Percentiles rank a stretch among this genome's conserved stretches.
phyloP scores from a whole-genome alignment of 2,329 filamentous ascomycete genomes.

The Clarireedia paspali region DNA sequence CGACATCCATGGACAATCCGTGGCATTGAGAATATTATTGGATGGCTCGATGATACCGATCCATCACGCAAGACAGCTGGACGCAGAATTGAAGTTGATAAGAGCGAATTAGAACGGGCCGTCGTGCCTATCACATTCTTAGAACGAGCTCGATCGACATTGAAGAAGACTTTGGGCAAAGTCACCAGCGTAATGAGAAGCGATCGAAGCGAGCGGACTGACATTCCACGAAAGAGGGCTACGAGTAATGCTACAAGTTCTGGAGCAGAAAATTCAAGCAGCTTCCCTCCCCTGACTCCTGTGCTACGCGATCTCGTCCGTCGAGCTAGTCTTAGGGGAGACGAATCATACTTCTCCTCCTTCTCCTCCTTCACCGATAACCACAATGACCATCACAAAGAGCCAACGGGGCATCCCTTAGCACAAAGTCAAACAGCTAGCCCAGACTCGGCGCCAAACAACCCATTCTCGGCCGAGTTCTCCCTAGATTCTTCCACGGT shows the following conservation, averaged over 20 bases:
- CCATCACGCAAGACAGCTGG: constrained; percentile 70
- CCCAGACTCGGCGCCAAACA: constrained; percentile 39
- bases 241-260: constrained; percentile 59
- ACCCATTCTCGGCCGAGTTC: constrained; percentile 25
- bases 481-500: constrained; percentile 35
- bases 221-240: constrained; percentile 40
- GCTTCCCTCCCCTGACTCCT: constrained; percentile 32
- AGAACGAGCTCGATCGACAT: constrained; percentile 72
- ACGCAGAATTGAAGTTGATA: constrained; percentile 85
- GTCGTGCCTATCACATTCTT: constrained; percentile 85
- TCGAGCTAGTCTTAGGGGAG: constrained; percentile 49
- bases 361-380: constrained; percentile 30
- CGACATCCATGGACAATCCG: constrained; percentile 85
- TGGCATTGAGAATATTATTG: constrained; percentile 63
- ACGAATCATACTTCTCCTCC: constrained; percentile 46
- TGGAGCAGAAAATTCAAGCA: constrained; percentile 41
- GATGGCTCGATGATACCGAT: constrained; percentile 93
- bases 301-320: constrained; percentile 32
- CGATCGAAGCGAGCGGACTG: constrained; percentile 48
- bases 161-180: constrained; percentile 60
- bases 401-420: constrained; percentile 60
- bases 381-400: constrained; percentile 21
- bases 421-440: constrained; percentile 67
- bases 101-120: constrained; percentile 79
- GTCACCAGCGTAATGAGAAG: constrained; percentile 39